Evolutionary conservation across 73 alveolate species (phyloP).

Genomic region (Breviolum minutum): DNA sequence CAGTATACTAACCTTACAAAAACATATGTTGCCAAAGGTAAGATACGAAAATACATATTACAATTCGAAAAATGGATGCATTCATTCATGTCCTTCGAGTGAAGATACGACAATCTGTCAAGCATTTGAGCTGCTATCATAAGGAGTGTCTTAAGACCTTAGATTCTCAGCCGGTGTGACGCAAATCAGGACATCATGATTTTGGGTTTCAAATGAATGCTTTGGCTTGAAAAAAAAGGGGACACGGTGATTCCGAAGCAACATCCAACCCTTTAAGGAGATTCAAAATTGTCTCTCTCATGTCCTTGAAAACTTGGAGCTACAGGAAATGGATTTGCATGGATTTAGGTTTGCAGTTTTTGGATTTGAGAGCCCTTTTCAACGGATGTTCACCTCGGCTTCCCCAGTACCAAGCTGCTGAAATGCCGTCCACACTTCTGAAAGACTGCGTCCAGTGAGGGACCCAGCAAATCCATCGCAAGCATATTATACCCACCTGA

Average conservation of each 20-base stretch:
- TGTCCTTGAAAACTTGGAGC: no score
- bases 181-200: no score
- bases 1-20: not conserved
- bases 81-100: conserved; percentile 30
- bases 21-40: not conserved
- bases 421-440: conserved; percentile 82
- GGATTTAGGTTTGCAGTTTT: no score
- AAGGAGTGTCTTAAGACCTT: conserved; percentile 53
- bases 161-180: not conserved
- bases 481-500: conserved; percentile 76
- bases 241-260: no score
- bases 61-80: no score
- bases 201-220: no score
- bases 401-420: not conserved
- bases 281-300: no score
- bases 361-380: not conserved
- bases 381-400: not conserved
- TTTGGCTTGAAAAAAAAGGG: no score
- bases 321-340: no score
- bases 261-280: no score
- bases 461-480: conserved; percentile 83
- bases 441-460: conserved; percentile 49
- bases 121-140: conserved; percentile 76
- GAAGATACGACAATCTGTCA: conserved; percentile 28
- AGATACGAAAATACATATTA: no score